A percentile compares a stretch with the other conserved stretches of the same genome.
Evolutionary conservation across 208 protist species (phyloP).

Genomic region (Spongospora subterranea): DNA sequence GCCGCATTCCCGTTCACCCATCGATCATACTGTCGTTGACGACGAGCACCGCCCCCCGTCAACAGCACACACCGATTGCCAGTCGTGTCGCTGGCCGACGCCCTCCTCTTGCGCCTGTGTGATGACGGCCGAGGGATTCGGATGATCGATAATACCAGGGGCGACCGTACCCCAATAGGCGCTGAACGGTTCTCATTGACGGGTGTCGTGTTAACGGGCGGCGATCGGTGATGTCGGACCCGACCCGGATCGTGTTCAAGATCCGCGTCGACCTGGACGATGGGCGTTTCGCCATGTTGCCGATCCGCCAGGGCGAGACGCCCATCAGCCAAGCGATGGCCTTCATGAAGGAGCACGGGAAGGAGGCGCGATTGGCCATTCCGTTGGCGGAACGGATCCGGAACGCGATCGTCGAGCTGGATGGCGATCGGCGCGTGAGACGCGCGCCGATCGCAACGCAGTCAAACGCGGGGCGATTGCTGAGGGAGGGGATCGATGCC

Average conservation of each 20-base stretch:
- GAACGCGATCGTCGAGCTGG: not conserved
- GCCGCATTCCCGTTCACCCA: no score
- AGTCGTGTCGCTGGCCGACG: no score
- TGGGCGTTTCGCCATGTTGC: conserved; percentile 1
- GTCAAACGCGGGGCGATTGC: not conserved
- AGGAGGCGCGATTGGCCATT: not conserved
- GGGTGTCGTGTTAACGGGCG: no score
- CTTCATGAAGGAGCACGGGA: not conserved
- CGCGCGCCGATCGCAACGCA: no score
- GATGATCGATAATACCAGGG: no score
- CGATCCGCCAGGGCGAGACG: not conserved
- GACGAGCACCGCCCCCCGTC: no score
- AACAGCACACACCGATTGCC: no score
- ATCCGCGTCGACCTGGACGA: conserved; percentile 19
- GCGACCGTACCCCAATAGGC: not conserved
- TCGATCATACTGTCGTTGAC: no score
- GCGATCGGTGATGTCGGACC: not conserved
- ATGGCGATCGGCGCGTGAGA: no score
- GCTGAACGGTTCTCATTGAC: not conserved
- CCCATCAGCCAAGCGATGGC: not conserved
- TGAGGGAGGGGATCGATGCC: not conserved
- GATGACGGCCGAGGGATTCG: no score
- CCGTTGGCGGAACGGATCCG: not conserved
- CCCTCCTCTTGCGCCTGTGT: no score
- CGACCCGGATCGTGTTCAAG: not conserved